Evolutionary conservation across 305 asterid species (phyloP), one percentile per base, ranked within the genome.

Genomic region (Solanum hybrid): DNA sequence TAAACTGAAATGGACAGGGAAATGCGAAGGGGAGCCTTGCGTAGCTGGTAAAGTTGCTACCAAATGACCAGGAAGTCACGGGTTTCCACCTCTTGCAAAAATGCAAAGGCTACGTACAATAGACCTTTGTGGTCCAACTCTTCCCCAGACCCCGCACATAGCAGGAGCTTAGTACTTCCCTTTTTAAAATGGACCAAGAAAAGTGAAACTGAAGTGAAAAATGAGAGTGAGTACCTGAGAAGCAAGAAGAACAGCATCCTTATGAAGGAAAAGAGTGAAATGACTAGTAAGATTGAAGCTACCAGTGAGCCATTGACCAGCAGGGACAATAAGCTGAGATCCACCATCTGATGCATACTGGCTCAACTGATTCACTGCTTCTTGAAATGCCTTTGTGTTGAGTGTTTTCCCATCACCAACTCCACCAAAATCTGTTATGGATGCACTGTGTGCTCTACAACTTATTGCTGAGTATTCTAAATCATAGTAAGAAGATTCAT

Each of bases 261-360:
- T 80, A 3, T 90, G 86, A 46, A 90, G 90, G 79, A 86, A 90
- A 37, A 90, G 88, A 38, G 88, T 89, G 90, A 89, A 89, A 20
- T 66, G 88, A 5, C 88, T 80, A n/a, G 90, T 82, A 85, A 89
- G 88, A 66, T 84, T 84, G 36, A 66, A 84, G 80, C 81, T 78
- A 36, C 90, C 91, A 17, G 91, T 90, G 69, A 87, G 71, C 91
- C 90, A 90, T 8, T 80, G 86, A 17, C 91, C 91, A 87, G 91
- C 56, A 24, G 91, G 91, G 56, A 90, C 88, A 46, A 79, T 71
- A 37, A 90, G 91, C 37, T 31, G 90, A 17, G 90, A 35, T 32
- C 91, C 91, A 80, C 91, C 91, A 75, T 90, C 90, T 29, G 88
- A 81, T 87, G 85, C 91, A 81, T 90, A 87, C 12, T 87, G 29